Percentiles rank a stretch among this genome's conserved stretches.
These are phyloP conservation scores for Thalassia testudinum DNA, from an alignment of 116 monocot genomes.

Conservation along the genomic window DNA sequence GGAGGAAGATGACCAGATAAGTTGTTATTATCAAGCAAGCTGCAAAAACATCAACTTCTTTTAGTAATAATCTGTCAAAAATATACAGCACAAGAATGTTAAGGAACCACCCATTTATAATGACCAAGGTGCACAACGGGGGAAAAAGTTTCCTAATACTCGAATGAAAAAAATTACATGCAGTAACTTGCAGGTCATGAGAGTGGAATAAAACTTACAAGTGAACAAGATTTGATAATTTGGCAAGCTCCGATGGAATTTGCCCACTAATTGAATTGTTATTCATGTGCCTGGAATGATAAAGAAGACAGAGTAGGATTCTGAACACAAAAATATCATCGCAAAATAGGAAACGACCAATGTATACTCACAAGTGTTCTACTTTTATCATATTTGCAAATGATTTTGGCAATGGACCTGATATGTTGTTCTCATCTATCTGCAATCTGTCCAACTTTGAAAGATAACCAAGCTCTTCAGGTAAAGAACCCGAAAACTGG, in stretches of 20 bases:
- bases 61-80: no score
- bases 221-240: conserved; percentile 46
- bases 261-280: conserved; percentile 92
- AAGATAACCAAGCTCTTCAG: conserved; percentile 76
- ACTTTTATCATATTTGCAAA: conserved; percentile 50
- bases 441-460: conserved; percentile 63
- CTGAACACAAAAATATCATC: background rate
- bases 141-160: no score
- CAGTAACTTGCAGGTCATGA: no score
- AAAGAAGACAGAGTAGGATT: background rate
- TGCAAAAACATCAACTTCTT: conserved; percentile 9
- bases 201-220: conserved; percentile 38
- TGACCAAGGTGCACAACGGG: no score
- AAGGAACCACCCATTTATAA: no score
- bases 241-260: conserved; percentile 67
- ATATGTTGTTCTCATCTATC: conserved; percentile 80
- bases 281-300: conserved; percentile 78
- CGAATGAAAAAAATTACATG: no score
- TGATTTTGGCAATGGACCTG: conserved; percentile 75
- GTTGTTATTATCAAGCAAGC: conserved; percentile 86
- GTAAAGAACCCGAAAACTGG: conserved; percentile 65
- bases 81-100: no score
- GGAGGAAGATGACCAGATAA: conserved; percentile 75
- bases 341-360: background rate
- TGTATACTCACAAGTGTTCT: conserved; percentile 64